Percentiles rank a stretch among this genome's conserved stretches.
phyloP scores from a whole-genome alignment of 768 basidiomycete genomes.

The Paxillus rubicundulus region DNA sequence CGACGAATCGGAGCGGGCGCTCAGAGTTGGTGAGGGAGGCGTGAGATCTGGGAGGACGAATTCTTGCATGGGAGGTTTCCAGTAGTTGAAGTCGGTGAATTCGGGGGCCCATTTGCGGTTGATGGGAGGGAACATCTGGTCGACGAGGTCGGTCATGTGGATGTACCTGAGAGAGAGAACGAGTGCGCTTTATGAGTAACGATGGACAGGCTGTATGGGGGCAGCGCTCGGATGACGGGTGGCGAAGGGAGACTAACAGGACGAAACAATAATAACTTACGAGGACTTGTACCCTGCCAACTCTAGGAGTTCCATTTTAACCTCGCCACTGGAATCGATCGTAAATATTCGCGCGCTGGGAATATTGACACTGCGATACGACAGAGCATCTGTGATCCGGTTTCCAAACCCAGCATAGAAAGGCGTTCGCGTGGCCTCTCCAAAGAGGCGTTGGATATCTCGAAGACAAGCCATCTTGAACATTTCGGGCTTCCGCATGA shows the following conservation, averaged over 20 bases:
- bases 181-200: neutral
- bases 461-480: conserved; percentile 99
- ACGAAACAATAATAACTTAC: conserved; percentile 45
- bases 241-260: neutral
- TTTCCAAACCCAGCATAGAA: conserved; percentile 99
- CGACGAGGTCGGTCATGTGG: conserved; percentile 98
- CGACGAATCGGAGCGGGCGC: conserved; percentile 88
- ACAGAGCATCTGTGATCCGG: conserved; percentile 95
- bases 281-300: conserved; percentile 96
- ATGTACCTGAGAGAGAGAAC: conserved; percentile 65
- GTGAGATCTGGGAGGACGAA: conserved; percentile 75
- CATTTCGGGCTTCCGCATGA: conserved; percentile 98
- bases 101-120: conserved; percentile 85
- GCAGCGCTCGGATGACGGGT: neutral
- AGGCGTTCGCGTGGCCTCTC: conserved; percentile 63
- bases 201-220: neutral
- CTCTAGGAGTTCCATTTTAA: conserved; percentile 96
- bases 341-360: conserved; percentile 96
- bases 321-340: conserved; percentile 91
- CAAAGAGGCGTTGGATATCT: conserved; percentile 91
- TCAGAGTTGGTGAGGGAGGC: conserved; percentile 91
- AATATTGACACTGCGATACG: conserved; percentile 94
- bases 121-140: conserved; percentile 99
- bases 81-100: conserved; percentile 96
- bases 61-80: conserved; percentile 80